Evolutionary conservation across 805 yeast genomes (phyloP).

Genomic region (Pichia pseudocactophila): DNA sequence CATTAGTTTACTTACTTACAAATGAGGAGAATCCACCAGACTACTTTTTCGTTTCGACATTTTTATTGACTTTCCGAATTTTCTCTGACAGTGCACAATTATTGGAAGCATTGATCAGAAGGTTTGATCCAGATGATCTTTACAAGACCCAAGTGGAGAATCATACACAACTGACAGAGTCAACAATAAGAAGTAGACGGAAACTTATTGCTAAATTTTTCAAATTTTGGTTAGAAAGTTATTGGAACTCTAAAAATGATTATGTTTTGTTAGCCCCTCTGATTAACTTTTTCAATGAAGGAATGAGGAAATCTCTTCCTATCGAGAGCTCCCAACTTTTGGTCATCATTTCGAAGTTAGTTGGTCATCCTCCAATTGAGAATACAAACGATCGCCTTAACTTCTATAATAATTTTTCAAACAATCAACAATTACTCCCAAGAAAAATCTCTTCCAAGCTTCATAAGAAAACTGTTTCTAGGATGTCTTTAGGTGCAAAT

Average conservation of each 20-base stretch:
- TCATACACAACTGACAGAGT: conserved; percentile 30
- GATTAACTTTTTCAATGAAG: conserved; percentile 74
- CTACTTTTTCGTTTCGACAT: conserved; percentile 60
- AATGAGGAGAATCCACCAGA: conserved; percentile 59
- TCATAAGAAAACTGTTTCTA: conserved; percentile 25
- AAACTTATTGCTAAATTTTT: conserved; percentile 59
- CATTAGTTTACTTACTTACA: conserved; percentile 55
- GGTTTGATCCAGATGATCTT: conserved; percentile 48
- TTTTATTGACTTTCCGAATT: conserved; percentile 67
- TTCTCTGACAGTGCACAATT: conserved; percentile 62
- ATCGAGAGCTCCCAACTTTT: conserved; percentile 54
- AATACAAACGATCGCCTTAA: conserved; percentile 25
- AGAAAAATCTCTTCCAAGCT: conserved; percentile 36
- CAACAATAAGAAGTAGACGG: conserved; percentile 50
- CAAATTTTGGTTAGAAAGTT: conserved; percentile 82
- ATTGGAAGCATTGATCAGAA: conserved; percentile 53
- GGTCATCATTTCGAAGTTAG: conserved; percentile 52
- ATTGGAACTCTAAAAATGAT: conserved; percentile 67
- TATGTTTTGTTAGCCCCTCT: conserved; percentile 55
- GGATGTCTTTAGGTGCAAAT: conserved; percentile 15
- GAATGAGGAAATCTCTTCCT: conserved; percentile 51
- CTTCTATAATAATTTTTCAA: conserved; percentile 28
- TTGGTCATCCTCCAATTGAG: conserved; percentile 46
- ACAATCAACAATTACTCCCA: conserved; percentile 41
- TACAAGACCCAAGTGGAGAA: conserved; percentile 18